These are phyloP conservation scores for Pueraria montana DNA, from an alignment of 306 rosid genomes.

Conservation along the genomic window DNA sequence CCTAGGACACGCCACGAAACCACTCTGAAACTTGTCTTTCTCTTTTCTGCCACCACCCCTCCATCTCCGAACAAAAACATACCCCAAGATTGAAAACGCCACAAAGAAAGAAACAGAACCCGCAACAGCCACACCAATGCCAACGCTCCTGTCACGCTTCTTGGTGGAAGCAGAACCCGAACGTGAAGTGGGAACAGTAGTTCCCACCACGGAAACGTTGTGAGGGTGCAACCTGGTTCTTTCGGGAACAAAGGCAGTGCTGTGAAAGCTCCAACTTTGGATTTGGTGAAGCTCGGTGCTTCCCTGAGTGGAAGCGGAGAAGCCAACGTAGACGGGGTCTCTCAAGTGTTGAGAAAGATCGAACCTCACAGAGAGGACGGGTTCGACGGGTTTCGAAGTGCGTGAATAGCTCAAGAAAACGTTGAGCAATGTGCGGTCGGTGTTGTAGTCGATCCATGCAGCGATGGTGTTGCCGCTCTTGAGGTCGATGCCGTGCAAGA, in stretches of 20 bases:
- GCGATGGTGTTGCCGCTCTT: constrained; percentile 67
- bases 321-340: constrained; percentile 9
- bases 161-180: not conserved
- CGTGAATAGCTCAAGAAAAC: constrained; percentile 67
- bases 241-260: not conserved
- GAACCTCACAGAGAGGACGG: constrained; percentile 50
- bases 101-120: not conserved
- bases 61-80: not conserved
- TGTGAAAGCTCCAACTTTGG: not conserved
- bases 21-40: not conserved
- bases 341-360: constrained; percentile 62
- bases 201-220: constrained; percentile 4
- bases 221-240: not conserved
- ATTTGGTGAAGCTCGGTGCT: not conserved
- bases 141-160: constrained; percentile 1
- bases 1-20: constrained; percentile 1
- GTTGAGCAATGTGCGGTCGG: constrained; percentile 44
- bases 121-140: not conserved
- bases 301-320: not conserved
- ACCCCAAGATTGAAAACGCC: not conserved
- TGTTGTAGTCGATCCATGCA: constrained; percentile 83
- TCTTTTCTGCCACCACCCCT: not conserved
- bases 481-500: constrained; percentile 63
- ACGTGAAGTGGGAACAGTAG: not conserved
- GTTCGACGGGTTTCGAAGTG: constrained; percentile 32